Base-by-base conservation (phyloP, 2,329 filamentous ascomycete genomes). In the Dothideomycetes sp. region DNA sequence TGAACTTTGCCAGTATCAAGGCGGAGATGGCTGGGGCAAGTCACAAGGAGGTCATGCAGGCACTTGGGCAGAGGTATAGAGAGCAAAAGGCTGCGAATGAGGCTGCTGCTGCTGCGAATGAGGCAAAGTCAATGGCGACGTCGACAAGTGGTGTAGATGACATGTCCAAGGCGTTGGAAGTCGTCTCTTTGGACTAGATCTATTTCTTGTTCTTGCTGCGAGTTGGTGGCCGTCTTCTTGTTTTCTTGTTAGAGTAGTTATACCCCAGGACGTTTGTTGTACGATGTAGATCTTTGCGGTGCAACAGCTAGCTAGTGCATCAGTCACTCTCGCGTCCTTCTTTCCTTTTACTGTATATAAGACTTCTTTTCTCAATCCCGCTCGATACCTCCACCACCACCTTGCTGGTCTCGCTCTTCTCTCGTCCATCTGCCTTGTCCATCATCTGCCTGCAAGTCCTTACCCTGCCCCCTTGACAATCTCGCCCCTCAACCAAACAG, bases 41-140 rank as follows among this genome's bases (percentile, higher is more conserved):
- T 11, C 78, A 81, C 53, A 81, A 78, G 50, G 75, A 79, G 41
- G 70, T 86, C 9, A 83, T 86, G 81, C 71, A 69, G 52, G 64
- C 75, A 30, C 66, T 88, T 43, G 79, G 75, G 15, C 70, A 69
- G 51, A 69, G 69, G 54, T 86, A 82, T 50, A 64, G 70, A 41
- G 69, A 68, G 51, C 60, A 63, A 46, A 71, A 72, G 49, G 43
- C 15, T 10, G 31, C 31, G 10, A 12, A 27, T 10, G 43, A 36
- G 17, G 31, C 29, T 31, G 16, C 10, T 18, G 31, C n/a, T 22
- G 19, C 16, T 7, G n/a, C 10, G 15, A 14, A 9, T 19, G 15
- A 27, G 38, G 40, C 31, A 10, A n/a, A 17, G 10, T 12, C 22
- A n/a, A n/a, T n/a, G n/a, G n/a, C n/a, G n/a, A n/a, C n/a, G n/a